Evolutionary conservation across 495 filamentous ascomycete species (phyloP).

Genomic region (Cercophora samala): DNA sequence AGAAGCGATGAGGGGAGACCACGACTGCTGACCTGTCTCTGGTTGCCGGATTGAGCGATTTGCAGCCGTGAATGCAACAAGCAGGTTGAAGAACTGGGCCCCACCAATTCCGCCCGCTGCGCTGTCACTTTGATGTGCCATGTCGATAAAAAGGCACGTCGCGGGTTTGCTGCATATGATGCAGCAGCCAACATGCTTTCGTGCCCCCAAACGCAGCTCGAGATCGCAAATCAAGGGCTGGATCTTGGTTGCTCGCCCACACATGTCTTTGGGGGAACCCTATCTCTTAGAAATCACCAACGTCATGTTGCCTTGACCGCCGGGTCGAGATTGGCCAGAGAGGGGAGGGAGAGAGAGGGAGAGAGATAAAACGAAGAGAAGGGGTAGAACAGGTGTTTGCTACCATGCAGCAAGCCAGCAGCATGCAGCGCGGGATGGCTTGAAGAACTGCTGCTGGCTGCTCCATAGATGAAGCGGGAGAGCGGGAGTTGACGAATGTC

Average conservation of each 20-base stretch:
- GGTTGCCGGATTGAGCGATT: conserved; percentile 17
- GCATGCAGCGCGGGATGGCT: neutral
- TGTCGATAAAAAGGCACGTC: neutral
- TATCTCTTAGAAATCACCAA: neutral
- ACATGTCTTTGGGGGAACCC: neutral
- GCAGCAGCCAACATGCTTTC: neutral
- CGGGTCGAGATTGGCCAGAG: neutral
- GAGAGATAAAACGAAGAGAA: too few relatives aligned
- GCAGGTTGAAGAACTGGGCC: conserved; percentile 7
- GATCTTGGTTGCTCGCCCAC: neutral
- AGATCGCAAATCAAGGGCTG: neutral
- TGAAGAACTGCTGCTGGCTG: neutral
- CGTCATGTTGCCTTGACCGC: neutral
- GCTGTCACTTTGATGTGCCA: conserved; percentile 2
- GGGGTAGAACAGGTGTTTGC: neutral
- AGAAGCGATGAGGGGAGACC: conserved; percentile 1
- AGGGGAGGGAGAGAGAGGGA: too few relatives aligned
- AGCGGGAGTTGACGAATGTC: neutral
- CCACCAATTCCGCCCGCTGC: conserved; percentile 6
- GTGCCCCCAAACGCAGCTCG: neutral
- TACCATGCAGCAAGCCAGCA: neutral
- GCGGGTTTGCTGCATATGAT: neutral
- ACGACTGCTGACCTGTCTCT: neutral
- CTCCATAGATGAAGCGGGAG: neutral
- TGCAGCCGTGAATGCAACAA: conserved; percentile 11